Evolutionary conservation across 129 eudicot species (phyloP), one percentile per base, ranked within the genome.

Genomic region (Pulicaria dysenterica): DNA sequence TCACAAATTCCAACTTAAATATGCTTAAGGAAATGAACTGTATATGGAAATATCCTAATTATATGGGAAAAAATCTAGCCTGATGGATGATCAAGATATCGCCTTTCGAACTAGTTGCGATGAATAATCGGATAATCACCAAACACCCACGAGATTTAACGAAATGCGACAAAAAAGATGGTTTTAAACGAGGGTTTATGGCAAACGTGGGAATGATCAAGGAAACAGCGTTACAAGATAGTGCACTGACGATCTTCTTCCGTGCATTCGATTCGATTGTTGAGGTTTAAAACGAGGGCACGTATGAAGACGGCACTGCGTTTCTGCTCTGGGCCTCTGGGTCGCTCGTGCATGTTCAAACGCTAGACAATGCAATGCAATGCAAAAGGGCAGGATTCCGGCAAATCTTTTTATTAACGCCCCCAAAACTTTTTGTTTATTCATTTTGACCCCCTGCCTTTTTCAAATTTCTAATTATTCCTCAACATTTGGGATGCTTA

Each of bases 11-110:
- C 15, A 19, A 16, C 15, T 7, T 39, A 48, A 38, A 48, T 73
- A 60, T 15, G 48, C 24, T 24, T 1, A 24, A 24, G 31, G 31
- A 24, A 24, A n/a, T 48, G 69, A 46, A 24, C 9, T 24, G 50
- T 37, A 60, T 4, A 73, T 4, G 53, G 78, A 73, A 61, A 73
- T 62, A 73, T 53, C 77, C 71, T 73, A 62, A 50, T 6, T 61
- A 14, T 40, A 60, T 8, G 31, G 19, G 65, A 36, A 19, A 19
- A 71, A 6, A 64, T 12, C 16, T 12, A 66, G 58, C 58, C 14
- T 10, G 59, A 38, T 49, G 7, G 43, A 36, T 67, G 51, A 36
- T 48, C 12, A 53, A 69, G 11, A 50, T 6, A 11, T 46, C 13
- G 48, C 51, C 31, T 60, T 60, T 37, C 49, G 43, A 61, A 48